These are phyloP conservation scores for Cinnamomum micranthum DNA, from an alignment of 164 flowering plant genomes.

Conservation along the genomic window DNA sequence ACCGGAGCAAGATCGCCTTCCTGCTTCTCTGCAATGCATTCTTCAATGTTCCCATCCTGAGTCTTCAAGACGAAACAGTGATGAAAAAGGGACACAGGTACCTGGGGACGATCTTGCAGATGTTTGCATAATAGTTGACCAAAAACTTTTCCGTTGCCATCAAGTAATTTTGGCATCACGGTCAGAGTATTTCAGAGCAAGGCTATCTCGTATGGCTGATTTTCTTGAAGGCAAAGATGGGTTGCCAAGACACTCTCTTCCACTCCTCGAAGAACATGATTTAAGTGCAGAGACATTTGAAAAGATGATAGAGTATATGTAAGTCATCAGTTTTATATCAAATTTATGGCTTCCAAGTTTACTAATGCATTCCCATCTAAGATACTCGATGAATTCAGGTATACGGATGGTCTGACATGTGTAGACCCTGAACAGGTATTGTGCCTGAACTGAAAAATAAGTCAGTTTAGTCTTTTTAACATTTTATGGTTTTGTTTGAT, in stretches of 20 bases:
- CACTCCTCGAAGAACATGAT: conserved; percentile 82
- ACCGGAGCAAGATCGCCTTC: conserved; percentile 84
- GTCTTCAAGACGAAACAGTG: conserved; percentile 27
- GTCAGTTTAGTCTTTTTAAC: not conserved
- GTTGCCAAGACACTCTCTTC: conserved; percentile 43
- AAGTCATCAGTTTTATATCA: conserved; percentile 25
- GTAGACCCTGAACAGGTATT: conserved; percentile 88
- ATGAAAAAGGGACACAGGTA: conserved; percentile 27
- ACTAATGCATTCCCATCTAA: not conserved
- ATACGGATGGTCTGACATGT: conserved; percentile 81
- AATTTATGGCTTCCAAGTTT: not conserved
- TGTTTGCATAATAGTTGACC: conserved; percentile 68
- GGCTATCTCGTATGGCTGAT: conserved; percentile 71
- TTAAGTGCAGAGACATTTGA: conserved; percentile 78
- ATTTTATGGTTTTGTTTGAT: not conserved
- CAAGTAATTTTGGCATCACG: conserved; percentile 91
- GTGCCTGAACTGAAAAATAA: not conserved
- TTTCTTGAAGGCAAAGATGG: conserved; percentile 60
- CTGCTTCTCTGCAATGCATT: conserved; percentile 56
- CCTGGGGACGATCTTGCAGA: conserved; percentile 76
- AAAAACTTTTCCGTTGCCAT: conserved; percentile 75
- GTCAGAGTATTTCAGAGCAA: conserved; percentile 89
- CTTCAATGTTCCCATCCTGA: conserved; percentile 60
- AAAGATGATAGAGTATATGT: conserved; percentile 96
- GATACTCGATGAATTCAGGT: conserved; percentile 49